Evolutionary conservation across 116 monocot genomes (phyloP).

Genomic region (Iris pallida): DNA sequence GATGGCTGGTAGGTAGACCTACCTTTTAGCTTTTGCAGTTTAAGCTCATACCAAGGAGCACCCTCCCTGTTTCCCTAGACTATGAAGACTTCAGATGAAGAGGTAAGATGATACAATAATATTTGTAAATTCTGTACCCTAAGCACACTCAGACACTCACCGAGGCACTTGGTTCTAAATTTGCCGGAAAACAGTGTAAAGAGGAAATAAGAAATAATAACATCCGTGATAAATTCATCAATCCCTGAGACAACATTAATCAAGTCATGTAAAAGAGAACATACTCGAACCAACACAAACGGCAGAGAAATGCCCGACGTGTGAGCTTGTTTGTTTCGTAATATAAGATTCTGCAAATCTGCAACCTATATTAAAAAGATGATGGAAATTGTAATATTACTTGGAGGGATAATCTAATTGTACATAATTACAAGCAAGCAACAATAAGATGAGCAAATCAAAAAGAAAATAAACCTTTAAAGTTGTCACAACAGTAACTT

Average conservation of each 20-base stretch:
- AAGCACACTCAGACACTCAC: too few relatives aligned
- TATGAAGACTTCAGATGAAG: too few relatives aligned
- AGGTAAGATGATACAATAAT: too few relatives aligned
- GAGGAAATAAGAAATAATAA: not conserved
- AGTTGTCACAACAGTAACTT: slow-evolving; percentile 9
- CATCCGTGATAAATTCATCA: not conserved
- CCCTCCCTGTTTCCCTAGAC: too few relatives aligned
- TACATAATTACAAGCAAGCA: slow-evolving; percentile 3
- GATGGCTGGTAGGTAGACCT: too few relatives aligned
- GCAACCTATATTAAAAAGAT: slow-evolving; percentile 26
- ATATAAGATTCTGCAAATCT: slow-evolving; percentile 35
- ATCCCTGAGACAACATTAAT: not conserved
- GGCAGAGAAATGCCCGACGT: slow-evolving; percentile 41
- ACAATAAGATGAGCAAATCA: not conserved
- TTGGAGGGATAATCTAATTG: not conserved
- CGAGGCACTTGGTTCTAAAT: too few relatives aligned
- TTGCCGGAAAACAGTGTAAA: too few relatives aligned
- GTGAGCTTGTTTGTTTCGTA: slow-evolving; percentile 31
- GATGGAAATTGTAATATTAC: not conserved
- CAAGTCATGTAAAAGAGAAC: slow-evolving; percentile 12
- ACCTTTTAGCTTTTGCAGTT: too few relatives aligned
- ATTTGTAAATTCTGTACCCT: too few relatives aligned
- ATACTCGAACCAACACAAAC: slow-evolving; percentile 58
- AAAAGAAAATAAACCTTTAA: slow-evolving; percentile 1
- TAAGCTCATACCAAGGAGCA: too few relatives aligned